These are phyloP conservation scores for Apiospora sp. DNA, from an alignment of 2,329 filamentous ascomycete species.

Conservation along the genomic window DNA sequence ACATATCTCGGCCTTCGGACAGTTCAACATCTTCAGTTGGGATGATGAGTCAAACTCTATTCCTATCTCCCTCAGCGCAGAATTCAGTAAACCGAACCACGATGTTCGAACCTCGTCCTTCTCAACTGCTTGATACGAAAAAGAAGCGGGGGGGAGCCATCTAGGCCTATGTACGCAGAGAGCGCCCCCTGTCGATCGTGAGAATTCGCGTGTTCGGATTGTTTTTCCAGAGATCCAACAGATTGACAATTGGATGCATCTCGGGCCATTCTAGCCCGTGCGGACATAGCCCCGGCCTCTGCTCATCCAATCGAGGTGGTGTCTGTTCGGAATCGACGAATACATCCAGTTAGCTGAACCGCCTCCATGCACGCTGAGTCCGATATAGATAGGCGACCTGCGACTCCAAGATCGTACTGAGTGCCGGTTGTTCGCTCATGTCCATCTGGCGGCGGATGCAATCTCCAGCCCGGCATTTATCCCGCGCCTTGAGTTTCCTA, in stretches of 20 bases:
- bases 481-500: background rate
- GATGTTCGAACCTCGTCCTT: background rate
- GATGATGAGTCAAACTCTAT: background rate
- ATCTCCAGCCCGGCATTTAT: no score
- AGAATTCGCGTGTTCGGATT: background rate
- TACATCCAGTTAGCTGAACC: background rate
- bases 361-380: no score
- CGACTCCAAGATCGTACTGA: background rate
- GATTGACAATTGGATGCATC: background rate
- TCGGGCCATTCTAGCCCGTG: constrained; percentile 11
- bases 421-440: background rate
- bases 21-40: background rate
- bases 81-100: background rate
- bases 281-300: constrained; percentile 5
- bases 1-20: background rate
- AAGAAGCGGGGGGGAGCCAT: constrained; percentile 12
- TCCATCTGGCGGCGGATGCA: no score
- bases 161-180: background rate
- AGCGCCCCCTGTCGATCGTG: constrained; percentile 3
- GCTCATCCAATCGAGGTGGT: background rate
- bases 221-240: background rate
- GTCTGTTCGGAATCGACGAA: background rate
- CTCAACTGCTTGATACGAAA: background rate
- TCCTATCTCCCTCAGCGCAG: background rate
- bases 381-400: no score